These are phyloP conservation scores for Colletotrichum godetiae DNA, from an alignment of 2,329 filamentous ascomycete genomes.

Conservation along the genomic window DNA sequence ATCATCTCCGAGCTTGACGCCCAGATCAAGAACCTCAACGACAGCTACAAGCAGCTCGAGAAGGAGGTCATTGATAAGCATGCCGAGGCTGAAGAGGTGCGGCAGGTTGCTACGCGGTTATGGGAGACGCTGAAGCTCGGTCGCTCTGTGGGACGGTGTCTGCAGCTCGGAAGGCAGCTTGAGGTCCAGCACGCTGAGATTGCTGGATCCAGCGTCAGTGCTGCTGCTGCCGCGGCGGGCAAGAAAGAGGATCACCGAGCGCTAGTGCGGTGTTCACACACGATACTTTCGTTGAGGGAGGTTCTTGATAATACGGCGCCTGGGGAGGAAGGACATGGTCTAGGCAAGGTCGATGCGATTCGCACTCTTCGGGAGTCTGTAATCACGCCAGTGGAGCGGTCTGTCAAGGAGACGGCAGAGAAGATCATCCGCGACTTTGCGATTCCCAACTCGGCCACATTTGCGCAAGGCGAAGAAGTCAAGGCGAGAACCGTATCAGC, in stretches of 20 bases:
- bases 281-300: constrained; percentile 80
- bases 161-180: constrained; percentile 86
- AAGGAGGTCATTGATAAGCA: constrained; percentile 88
- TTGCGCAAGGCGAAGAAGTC: constrained; percentile 77
- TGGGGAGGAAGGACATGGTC: constrained; percentile 80
- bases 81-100: constrained; percentile 86
- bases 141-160: constrained; percentile 79
- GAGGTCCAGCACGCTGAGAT: constrained; percentile 86
- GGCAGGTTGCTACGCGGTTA: constrained; percentile 79
- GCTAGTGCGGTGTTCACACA: constrained; percentile 84
- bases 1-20: constrained; percentile 82
- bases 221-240: constrained; percentile 45
- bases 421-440: constrained; percentile 87
- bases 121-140: constrained; percentile 84
- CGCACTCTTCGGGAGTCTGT: constrained; percentile 77
- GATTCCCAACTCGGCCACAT: constrained; percentile 68
- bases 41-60: constrained; percentile 87
- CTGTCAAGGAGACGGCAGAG: constrained; percentile 78
- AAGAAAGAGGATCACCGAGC: constrained; percentile 80
- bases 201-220: constrained; percentile 49
- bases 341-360: constrained; percentile 80
- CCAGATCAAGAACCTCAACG: constrained; percentile 83
- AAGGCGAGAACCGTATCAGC: constrained; percentile 80
- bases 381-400: constrained; percentile 77
- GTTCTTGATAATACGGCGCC: constrained; percentile 74